Evolutionary conservation across 176 grass and related monocot species (phyloP).

Genomic region (Carex parvula): DNA sequence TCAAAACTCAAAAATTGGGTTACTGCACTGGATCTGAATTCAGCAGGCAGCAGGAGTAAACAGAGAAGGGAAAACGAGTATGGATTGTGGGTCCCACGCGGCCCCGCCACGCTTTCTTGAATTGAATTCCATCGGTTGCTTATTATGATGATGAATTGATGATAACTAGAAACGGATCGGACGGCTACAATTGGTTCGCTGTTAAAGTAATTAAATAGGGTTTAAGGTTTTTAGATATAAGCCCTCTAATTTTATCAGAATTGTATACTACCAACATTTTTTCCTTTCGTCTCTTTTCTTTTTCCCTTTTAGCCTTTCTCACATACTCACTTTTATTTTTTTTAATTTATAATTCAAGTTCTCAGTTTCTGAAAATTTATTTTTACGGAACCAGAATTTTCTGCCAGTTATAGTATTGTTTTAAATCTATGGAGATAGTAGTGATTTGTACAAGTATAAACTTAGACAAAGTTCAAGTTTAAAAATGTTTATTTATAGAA

Average conservation of each 20-base stretch:
- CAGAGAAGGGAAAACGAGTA: not conserved
- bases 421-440: not conserved
- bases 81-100: constrained; percentile 5
- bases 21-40: no score
- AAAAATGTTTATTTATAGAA: not conserved
- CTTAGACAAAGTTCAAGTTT: not conserved
- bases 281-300: not conserved
- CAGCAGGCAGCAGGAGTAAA: constrained; percentile 12
- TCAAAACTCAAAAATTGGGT: no score
- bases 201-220: not conserved
- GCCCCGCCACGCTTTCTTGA: not conserved
- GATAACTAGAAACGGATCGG: not conserved
- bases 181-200: not conserved
- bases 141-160: not conserved
- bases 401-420: no score
- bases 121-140: not conserved
- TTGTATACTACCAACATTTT: not conserved
- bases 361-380: no score
- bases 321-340: not conserved
- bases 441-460: not conserved
- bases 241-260: not conserved
- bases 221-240: not conserved
- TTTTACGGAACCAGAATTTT: no score
- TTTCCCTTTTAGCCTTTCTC: not conserved
- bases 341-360: not conserved